Evolutionary conservation across 441 rosid species (phyloP), one percentile per base, ranked within the genome.

Genomic region (Euphorbia schlechtendalii): DNA sequence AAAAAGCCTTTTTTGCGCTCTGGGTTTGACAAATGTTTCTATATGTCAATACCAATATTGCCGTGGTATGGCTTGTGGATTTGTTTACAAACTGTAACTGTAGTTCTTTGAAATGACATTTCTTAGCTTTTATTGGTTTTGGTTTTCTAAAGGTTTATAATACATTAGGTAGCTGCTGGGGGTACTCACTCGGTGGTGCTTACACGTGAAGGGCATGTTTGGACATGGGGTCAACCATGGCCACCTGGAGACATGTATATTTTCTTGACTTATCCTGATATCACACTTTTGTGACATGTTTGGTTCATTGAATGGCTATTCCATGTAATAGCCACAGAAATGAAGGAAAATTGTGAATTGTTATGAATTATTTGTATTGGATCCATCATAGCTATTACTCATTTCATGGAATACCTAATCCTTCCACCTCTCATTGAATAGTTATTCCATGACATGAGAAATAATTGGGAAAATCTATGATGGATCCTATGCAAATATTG

Each of bases 181-280:
- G 99, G 99, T 62, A 94, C 99, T 61, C 99, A 91, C 69, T 94
- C 99, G 34, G 97, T 91, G 48, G 99, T 94, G 77, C 89, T 94
- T 64, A 94, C 99, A 15, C 73, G 75, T 17, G 97, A 94, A 57
- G 98, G 99, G 40, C 77, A 81, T 68, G 99, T 94, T 21, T 94
- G 99, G 99, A 86, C 91, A 61, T 94, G 98, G 99, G 99, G 99
- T 78, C 99, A 91, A 67, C 99, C 99, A 25, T 94, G 99, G 99
- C 99, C 99, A 76, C 99, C 99, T n/a, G 98, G 98, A 58, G 99
- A 94, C 95, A 94, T 91, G 99, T 94, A 86, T 32, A 59, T 52
- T 68, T 34, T 54, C 53, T 48, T 20, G 20, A 53, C 69, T 56
- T 63, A 38, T 56, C 32, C 21, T 40, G 46, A 10, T 51, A 28